These are phyloP conservation scores for Phaeosphaeria sp. DNA, from an alignment of 2,329 filamentous ascomycete genomes.

Conservation along the genomic window DNA sequence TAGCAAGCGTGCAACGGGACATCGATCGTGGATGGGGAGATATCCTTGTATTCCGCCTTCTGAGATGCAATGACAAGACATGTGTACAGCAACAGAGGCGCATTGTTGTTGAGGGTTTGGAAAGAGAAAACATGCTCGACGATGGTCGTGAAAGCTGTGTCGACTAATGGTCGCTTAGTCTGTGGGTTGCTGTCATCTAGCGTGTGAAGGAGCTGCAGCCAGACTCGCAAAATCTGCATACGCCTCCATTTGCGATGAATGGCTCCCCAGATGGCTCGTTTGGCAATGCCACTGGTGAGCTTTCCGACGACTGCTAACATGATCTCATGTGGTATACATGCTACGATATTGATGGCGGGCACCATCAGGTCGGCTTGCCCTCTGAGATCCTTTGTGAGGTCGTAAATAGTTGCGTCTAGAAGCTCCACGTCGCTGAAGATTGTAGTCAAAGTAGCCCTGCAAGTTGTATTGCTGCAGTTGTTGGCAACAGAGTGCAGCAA, in stretches of 20 bases:
- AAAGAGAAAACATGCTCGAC: slow-evolving; percentile 1
- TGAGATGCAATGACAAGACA: neutral
- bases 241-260: neutral
- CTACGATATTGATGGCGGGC: slow-evolving; percentile 11
- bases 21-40: neutral
- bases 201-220: slow-evolving; percentile 27
- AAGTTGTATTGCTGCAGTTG: slow-evolving; percentile 11
- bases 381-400: neutral
- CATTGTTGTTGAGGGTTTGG: neutral
- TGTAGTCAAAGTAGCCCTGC: neutral
- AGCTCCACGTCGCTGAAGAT: neutral
- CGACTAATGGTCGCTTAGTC: neutral
- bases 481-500: slow-evolving; percentile 9
- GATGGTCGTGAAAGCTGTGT: slow-evolving; percentile 8
- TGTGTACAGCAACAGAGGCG: neutral
- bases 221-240: slow-evolving; percentile 12
- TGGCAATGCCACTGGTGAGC: slow-evolving; percentile 15
- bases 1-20: neutral
- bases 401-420: neutral
- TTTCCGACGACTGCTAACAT: slow-evolving; percentile 11
- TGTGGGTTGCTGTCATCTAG: slow-evolving; percentile 13
- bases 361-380: slow-evolving; percentile 2
- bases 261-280: slow-evolving; percentile 1
- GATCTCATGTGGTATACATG: slow-evolving; percentile 15
- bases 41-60: neutral